Conservation (phyloP, 352 stramenopile species). For the Phytophthora capsici region DNA sequence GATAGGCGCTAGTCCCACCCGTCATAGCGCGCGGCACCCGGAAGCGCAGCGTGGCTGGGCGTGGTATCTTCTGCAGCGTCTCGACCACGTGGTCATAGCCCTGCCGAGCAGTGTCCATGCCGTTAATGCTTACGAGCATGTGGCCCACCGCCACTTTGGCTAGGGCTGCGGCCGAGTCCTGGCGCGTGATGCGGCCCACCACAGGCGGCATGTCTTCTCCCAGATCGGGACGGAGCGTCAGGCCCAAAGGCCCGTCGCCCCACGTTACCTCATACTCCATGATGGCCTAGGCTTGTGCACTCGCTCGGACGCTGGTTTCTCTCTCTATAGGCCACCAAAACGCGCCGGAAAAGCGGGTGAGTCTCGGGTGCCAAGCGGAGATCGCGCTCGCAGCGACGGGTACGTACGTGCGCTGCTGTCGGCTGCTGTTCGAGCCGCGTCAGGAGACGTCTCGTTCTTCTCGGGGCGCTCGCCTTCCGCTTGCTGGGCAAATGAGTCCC, state of each 20-base stretch:
- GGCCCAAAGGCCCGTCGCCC: conserved; percentile 80
- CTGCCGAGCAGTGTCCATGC: conserved; percentile 84
- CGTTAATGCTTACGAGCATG: conserved; percentile 92
- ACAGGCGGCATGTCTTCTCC: conserved; percentile 90
- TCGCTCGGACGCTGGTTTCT: conserved; percentile 4
- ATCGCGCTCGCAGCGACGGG: conserved; percentile 5
- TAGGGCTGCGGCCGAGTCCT: conserved; percentile 80
- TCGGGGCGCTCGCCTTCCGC: conserved; percentile 22
- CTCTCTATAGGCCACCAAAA: conserved; percentile 15
- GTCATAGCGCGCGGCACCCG: conserved; percentile 69
- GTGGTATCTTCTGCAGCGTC: conserved; percentile 84
- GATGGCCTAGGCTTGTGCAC: not conserved
- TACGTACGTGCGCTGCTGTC: conserved; percentile 19
- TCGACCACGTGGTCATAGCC: conserved; percentile 86
- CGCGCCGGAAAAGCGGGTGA: conserved; percentile 4
- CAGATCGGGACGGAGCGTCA: conserved; percentile 84
- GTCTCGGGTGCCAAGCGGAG: not conserved
- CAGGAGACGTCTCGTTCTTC: conserved; percentile 25
- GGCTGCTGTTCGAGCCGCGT: conserved; percentile 14
- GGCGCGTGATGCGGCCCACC: conserved; percentile 87
- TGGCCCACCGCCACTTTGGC: conserved; percentile 84
- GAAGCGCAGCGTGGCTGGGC: conserved; percentile 83
- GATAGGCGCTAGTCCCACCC: conserved; percentile 25
- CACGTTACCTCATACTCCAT: conserved; percentile 92
- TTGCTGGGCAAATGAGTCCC: conserved; percentile 35